Evolutionary conservation across 805 yeast species (phyloP).

Genomic region (Lachancea nothofagi): DNA sequence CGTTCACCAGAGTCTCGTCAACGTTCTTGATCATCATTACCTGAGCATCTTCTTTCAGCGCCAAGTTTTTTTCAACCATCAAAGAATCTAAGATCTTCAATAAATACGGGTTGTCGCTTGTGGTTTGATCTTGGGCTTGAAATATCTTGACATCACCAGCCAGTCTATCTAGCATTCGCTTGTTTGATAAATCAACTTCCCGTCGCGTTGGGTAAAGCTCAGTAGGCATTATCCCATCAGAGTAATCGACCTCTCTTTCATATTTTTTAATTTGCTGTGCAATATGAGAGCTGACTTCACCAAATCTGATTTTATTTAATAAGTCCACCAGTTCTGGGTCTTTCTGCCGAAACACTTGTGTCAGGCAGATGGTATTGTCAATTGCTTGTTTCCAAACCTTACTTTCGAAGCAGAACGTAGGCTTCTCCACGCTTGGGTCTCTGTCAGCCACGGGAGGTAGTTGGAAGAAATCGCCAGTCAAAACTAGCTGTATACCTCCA

Average conservation of each 20-base stretch:
- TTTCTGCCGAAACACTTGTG: conserved; percentile 78
- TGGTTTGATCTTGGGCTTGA: conserved; percentile 31
- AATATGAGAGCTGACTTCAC: conserved; percentile 43
- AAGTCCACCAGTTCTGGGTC: conserved; percentile 70
- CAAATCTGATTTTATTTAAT: conserved; percentile 76
- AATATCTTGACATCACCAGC: conserved; percentile 43
- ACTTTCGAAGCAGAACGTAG: conserved; percentile 70
- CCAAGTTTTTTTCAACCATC: conserved; percentile 63
- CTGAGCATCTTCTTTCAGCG: conserved; percentile 79
- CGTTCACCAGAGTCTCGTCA: conserved; percentile 77
- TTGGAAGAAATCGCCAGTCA: conserved; percentile 96
- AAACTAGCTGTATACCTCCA: conserved; percentile 87
- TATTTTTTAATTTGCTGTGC: conserved; percentile 15
- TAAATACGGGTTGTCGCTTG: conserved; percentile 16
- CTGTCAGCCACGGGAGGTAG: conserved; percentile 77
- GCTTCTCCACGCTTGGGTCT: conserved; percentile 27
- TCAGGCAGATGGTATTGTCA: conserved; percentile 59
- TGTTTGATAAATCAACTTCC: conserved; percentile 79
- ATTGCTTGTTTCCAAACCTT: conserved; percentile 62
- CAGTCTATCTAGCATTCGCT: conserved; percentile 42
- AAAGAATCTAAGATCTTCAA: conserved; percentile 45
- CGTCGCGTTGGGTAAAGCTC: conserved; percentile 80
- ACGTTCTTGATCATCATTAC: conserved; percentile 88
- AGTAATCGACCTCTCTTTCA: conserved; percentile 13
- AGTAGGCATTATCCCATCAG: conserved; percentile 71